Conservation (phyloP, 306 rosid genomes). For the Vicia sativa region DNA sequence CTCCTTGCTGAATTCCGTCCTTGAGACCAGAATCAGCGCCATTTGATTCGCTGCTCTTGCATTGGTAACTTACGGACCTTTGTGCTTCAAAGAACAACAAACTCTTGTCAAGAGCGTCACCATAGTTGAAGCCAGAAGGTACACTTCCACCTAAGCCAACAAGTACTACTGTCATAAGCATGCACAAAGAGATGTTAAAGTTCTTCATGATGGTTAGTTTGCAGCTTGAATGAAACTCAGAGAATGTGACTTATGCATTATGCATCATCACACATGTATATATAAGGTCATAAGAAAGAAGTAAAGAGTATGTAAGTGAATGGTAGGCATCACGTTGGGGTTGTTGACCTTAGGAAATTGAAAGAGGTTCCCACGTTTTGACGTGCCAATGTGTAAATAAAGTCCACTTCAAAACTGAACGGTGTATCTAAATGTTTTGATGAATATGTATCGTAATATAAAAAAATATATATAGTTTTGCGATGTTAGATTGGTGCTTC, state of each 20-base stretch:
- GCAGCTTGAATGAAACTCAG: constrained; percentile 18
- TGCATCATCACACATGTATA: background rate
- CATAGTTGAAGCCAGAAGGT: constrained; percentile 49
- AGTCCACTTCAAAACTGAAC: background rate
- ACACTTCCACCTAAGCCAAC: constrained; percentile 34
- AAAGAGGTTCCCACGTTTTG: constrained; percentile 68
- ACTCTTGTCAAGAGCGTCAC: constrained; percentile 74
- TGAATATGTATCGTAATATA: background rate
- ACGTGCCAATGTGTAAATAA: constrained; percentile 36
- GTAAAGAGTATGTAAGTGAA: background rate
- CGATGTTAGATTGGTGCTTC: background rate
- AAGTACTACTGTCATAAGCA: constrained; percentile 36
- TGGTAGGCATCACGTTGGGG: constrained; percentile 63
- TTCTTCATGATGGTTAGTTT: constrained; percentile 44
- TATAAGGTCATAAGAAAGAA: constrained; percentile 15
- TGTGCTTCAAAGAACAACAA: constrained; percentile 85
- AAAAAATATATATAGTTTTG: background rate
- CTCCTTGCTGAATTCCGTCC: constrained; percentile 82
- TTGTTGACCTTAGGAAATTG: constrained; percentile 41
- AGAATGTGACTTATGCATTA: background rate
- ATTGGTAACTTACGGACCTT: constrained; percentile 65
- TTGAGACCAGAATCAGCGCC: constrained; percentile 82
- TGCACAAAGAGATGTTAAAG: constrained; percentile 35
- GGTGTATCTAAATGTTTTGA: background rate
- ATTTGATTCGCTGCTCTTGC: constrained; percentile 54